These are phyloP conservation scores for Radiomyces spectabilis DNA, from an alignment of 192 early-diverging fungal genomes.

Conservation along the genomic window DNA sequence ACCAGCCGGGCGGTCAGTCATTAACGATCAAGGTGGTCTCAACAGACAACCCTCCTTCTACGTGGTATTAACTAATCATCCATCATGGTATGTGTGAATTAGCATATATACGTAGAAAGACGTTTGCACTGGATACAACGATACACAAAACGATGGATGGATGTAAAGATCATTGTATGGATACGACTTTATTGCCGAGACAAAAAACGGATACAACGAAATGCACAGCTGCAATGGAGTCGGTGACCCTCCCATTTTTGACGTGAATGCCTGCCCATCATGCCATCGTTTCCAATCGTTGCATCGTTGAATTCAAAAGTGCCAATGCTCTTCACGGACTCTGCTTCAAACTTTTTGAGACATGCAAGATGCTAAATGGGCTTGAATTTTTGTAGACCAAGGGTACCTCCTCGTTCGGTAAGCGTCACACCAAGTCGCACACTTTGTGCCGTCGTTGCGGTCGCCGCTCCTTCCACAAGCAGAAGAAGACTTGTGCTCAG, in stretches of 20 bases:
- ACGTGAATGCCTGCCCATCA: background rate
- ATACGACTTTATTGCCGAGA: background rate
- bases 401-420: constrained; percentile 99
- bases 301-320: background rate
- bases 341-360: background rate
- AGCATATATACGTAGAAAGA: background rate
- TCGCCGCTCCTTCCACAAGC: constrained; percentile 96
- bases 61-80: too few relatives aligned
- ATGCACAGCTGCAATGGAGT: too few relatives aligned
- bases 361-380: background rate
- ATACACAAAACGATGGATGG: background rate
- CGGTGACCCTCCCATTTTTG: background rate
- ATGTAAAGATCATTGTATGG: background rate
- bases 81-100: constrained; percentile 1
- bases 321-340: background rate
- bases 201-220: background rate
- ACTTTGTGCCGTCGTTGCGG: constrained; percentile 97
- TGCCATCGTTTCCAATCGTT: background rate
- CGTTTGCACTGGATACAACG: background rate
- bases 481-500: constrained; percentile 99
- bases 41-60: too few relatives aligned
- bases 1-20: too few relatives aligned
- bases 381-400: constrained; percentile 61
- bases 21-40: too few relatives aligned
- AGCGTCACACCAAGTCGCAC: constrained; percentile 99